A percentile compares a stretch with the other conserved stretches of the same genome.
Evolutionary conservation across 148 eudicot species (phyloP).

Genomic region (Dysphania ambrosioides): DNA sequence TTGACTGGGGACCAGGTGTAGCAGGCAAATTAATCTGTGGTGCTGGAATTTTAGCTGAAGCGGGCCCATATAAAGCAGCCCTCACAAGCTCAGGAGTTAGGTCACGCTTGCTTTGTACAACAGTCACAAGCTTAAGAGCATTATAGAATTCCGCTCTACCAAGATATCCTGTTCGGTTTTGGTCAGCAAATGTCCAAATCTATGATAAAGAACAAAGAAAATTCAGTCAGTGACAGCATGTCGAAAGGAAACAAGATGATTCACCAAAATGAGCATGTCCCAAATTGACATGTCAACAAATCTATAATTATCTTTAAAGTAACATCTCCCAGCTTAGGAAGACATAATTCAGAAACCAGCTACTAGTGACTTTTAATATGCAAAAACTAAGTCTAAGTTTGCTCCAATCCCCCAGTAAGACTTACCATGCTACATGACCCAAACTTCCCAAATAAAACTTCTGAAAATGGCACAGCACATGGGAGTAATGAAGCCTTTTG

Average conservation of each 20-base stretch:
- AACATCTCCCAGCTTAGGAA: background rate
- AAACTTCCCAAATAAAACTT: too few species aligned
- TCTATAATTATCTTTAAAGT: background rate
- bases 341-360: background rate
- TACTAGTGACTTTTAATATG: background rate
- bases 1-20: constrained; percentile 43
- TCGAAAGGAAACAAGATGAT: background rate
- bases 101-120: constrained; percentile 85
- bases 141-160: constrained; percentile 92
- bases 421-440: background rate
- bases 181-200: constrained; percentile 96
- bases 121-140: constrained; percentile 92
- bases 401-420: background rate
- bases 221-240: constrained; percentile 9
- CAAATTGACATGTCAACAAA: background rate
- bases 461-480: too few species aligned
- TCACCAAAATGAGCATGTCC: background rate
- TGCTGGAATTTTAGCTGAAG: constrained; percentile 89
- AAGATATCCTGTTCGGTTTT: constrained; percentile 65
- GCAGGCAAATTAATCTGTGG: constrained; percentile 71
- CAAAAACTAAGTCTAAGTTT: background rate
- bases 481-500: too few species aligned
- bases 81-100: constrained; percentile 83
- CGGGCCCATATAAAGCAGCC: constrained; percentile 80
- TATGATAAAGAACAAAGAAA: constrained; percentile 21